Evolutionary conservation across 2,329 filamentous ascomycete species (phyloP).

Genomic region (Aspergillus spinulosporus): DNA sequence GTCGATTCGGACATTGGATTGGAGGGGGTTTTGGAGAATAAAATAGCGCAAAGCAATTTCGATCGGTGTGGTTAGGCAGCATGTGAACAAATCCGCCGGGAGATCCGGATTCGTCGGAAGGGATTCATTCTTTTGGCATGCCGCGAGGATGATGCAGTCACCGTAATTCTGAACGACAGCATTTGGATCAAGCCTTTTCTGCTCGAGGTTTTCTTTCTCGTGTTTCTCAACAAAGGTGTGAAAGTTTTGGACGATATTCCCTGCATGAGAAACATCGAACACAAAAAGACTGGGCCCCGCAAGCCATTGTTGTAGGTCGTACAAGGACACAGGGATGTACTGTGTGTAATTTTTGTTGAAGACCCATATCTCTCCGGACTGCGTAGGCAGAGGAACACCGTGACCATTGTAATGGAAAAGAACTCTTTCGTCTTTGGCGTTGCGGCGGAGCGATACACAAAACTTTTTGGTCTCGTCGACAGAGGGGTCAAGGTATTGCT

Average conservation of each 20-base stretch:
- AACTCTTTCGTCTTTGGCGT: slow-evolving; percentile 93
- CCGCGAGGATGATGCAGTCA: slow-evolving; percentile 88
- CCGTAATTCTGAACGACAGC: slow-evolving; percentile 65
- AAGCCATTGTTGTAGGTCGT: slow-evolving; percentile 93
- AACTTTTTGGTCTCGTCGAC: slow-evolving; percentile 98
- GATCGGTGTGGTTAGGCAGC: slow-evolving; percentile 93
- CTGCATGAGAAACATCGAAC: slow-evolving; percentile 95
- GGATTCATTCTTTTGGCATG: slow-evolving; percentile 86
- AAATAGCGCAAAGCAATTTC: slow-evolving; percentile 97
- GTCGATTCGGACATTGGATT: slow-evolving; percentile 69
- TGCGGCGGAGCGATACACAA: slow-evolving; percentile 82
- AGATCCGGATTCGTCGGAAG: slow-evolving; percentile 91
- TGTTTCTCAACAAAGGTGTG: slow-evolving; percentile 94
- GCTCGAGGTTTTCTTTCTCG: slow-evolving; percentile 80
- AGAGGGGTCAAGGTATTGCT: slow-evolving; percentile 93
- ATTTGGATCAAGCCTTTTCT: slow-evolving; percentile 72
- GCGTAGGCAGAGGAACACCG: slow-evolving; percentile 91
- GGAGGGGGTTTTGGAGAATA: slow-evolving; percentile 83
- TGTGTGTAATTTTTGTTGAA: slow-evolving; percentile 99
- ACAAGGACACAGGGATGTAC: slow-evolving; percentile 94
- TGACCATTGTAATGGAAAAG: slow-evolving; percentile 99
- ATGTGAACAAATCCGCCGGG: slow-evolving; percentile 93
- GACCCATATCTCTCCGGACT: slow-evolving; percentile 97
- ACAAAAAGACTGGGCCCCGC: slow-evolving; percentile 95
- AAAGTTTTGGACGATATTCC: slow-evolving; percentile 93